phyloP scores from a whole-genome alignment of 2,329 filamentous ascomycete genomes.

The Phoma sp. region DNA sequence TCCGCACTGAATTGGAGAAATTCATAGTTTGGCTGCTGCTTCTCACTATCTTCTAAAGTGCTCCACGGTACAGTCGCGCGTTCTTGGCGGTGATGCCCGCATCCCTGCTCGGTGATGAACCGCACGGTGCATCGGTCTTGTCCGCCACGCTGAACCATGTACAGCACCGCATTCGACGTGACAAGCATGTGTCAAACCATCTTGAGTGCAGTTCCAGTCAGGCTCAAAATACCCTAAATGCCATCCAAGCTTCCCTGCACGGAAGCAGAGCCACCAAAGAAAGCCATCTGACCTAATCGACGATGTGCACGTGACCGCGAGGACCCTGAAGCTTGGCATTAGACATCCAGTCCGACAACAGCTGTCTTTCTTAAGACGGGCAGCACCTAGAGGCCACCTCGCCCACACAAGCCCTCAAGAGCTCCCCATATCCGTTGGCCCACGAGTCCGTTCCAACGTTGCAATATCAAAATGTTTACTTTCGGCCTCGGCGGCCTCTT shows the following conservation, averaged over 20 bases:
- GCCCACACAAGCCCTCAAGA: neutral
- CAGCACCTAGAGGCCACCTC: slow-evolving; percentile 17
- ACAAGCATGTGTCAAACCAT: neutral
- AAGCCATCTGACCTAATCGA: too few species aligned
- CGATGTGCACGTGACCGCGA: slow-evolving; percentile 4
- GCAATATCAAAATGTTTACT: slow-evolving; percentile 65
- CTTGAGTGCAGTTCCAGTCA: neutral
- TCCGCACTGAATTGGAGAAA: neutral
- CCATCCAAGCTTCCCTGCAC: too few species aligned
- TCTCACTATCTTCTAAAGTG: neutral
- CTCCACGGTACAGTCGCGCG: neutral
- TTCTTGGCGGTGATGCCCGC: neutral
- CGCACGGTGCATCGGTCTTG: slow-evolving; percentile 11
- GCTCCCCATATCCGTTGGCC: neutral
- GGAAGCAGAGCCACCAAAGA: too few species aligned
- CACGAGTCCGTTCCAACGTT: too few species aligned
- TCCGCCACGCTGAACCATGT: slow-evolving; percentile 4
- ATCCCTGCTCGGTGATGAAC: slow-evolving; percentile 11
- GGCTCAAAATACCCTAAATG: neutral
- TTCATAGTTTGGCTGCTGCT: neutral
- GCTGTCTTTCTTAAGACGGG: slow-evolving; percentile 26
- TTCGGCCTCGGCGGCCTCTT: slow-evolving; percentile 73
- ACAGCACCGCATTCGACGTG: neutral
- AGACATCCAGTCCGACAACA: slow-evolving; percentile 20
- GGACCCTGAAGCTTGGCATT: slow-evolving; percentile 11